A percentile compares a stretch with the other conserved stretches of the same genome.
Evolutionary conservation across 2,329 filamentous ascomycete species (phyloP).

Genomic region (Didymella keratinophila): DNA sequence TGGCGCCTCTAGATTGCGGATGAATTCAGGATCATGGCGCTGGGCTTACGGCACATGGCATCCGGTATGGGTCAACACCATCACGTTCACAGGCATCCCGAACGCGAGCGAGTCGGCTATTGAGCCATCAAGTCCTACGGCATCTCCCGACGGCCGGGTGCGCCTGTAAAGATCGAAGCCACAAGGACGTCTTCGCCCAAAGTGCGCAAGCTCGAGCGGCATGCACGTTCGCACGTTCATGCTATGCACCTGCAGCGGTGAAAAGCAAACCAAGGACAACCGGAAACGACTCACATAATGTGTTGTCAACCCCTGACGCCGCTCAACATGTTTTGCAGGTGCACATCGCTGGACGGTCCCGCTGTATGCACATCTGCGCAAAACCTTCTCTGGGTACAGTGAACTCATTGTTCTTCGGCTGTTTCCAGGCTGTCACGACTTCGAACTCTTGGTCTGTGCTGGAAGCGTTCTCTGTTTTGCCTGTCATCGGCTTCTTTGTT

Average conservation of each 20-base stretch:
- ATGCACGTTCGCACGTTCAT: neutral
- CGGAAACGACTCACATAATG: neutral
- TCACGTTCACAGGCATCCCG: neutral
- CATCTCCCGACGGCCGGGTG: neutral
- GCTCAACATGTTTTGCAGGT: conserved; percentile 1
- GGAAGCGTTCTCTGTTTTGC: conserved; percentile 7
- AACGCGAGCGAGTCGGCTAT: conserved; percentile 5
- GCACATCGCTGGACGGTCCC: neutral
- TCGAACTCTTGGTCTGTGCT: conserved; percentile 20
- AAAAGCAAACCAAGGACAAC: neutral
- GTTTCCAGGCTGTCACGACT: neutral
- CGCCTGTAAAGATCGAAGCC: conserved; percentile 4
- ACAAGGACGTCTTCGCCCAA: conserved; percentile 3
- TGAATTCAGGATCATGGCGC: conserved; percentile 8
- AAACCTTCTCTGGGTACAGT: neutral
- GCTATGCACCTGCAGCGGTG: neutral
- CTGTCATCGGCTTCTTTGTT: neutral
- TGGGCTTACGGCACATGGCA: neutral
- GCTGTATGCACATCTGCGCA: neutral
- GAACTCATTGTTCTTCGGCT: neutral
- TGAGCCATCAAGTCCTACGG: neutral
- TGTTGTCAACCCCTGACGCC: neutral
- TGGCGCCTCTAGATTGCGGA: conserved; percentile 21
- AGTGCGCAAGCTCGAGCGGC: neutral
- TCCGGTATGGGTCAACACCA: neutral